Base-by-base conservation (phyloP, 257 asterid species). In the Anisodus tanguticus region DNA sequence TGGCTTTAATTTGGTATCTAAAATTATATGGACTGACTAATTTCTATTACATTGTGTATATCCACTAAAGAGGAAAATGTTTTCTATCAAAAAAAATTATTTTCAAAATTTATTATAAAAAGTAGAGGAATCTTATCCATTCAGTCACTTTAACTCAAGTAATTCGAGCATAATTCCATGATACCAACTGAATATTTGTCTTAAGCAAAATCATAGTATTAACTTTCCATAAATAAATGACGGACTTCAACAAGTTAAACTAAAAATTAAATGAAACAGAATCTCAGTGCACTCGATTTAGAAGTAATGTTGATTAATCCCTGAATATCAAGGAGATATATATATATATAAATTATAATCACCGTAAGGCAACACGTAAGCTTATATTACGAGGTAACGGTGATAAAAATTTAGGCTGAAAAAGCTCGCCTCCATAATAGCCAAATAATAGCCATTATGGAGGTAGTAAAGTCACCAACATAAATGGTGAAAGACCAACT, bases 91-190 rank as follows among this genome's bases (percentile, higher is more conserved):
- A 39, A 39, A 39, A 39, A 39, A 39, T 41, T 41, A 41, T 41
- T 41, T 41, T 3, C 6, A 41, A 3, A 2, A 41, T 41, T 41
- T 41, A 41, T 3, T 41, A 3, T 41, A 3, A 41, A 3, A 3
- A 41, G 6, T 3, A 5, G 11, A 54, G 2, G 6, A 5, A 54
- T 12, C 59, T 54, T 12, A 9, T 53, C 57, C 57, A 41, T 41
- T 41, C 45, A 3, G 0, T 71, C 4, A n/a, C 35, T 17, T 45
- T n/a, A 41, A 45, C 80, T 74, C 19, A 49, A 51, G 26, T 7
- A 26, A 76, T 51, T 13, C 47, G 47, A 12, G 62, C n/a, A 76
- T 47, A 49, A 76, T 76, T 26, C 62, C 81, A 51, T 51, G 81
- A 76, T 51, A 12, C 81, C 26, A 76, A 26, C 13, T 76, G 64